Evolutionary conservation across 108 stramenopile genomes (phyloP), one percentile per base, ranked within the genome.

Genomic region (Fragilariopsis cylindrus): DNA sequence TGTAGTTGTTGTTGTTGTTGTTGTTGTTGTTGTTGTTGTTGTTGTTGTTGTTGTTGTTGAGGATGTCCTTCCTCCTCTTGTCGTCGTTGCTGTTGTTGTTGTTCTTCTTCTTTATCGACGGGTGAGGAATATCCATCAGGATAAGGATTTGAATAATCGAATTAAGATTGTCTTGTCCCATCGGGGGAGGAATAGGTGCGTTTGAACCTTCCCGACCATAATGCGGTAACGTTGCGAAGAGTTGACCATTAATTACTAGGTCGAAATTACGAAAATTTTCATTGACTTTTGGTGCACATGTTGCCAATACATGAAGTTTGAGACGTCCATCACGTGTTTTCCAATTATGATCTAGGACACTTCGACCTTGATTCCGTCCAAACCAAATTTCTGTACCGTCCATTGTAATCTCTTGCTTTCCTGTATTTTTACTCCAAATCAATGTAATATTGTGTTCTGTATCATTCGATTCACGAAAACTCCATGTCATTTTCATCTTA

Each of bases 221-320:
- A 40, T 19, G 5, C 0, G 73, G 73, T 13, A 74, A 48, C 12
- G 8, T 7, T 4, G 44, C 50, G 65, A 74, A 74, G 49, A 74
- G 39, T 18, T 65, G 73, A n/a, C 73, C 73, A 42, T 74, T 74
- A n/a, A 74, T 74, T 12, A 74, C 4, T 52, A 74, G 55, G 42
- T 74, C 73, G 48, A 42, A 55, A 44, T 8, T 39, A 13, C 73
- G 73, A 40, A 74, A 74, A 30, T 48, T 30, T 5, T 47, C 48
- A 16, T 48, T 19, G 21, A 68, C 13, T 16, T 45, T 45, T 9
- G 73, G 73, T 12, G 73, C 73, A 18, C 60, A 62, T 6, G 70
- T 65, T 46, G 73, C 73, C 49, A 74, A 7, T 3, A 74, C 52
- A 30, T 65, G 60, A 3, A 74, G 48, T 16, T 55, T 53, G 47